A percentile compares a stretch with the other conserved stretches of the same genome.
phyloP scores from a whole-genome alignment of 495 filamentous ascomycete species.

The Xylaria longipes region DNA sequence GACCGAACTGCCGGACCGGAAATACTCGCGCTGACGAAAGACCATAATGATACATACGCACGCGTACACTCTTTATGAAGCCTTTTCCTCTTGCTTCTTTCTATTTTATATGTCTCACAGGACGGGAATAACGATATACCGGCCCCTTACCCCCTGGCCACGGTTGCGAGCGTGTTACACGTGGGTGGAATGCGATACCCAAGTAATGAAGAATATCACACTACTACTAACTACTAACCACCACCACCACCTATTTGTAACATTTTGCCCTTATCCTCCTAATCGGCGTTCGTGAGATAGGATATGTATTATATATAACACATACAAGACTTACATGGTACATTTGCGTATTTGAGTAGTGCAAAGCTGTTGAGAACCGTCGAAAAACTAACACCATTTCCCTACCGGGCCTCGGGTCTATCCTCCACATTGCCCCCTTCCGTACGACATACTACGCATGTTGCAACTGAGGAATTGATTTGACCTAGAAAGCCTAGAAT shows the following conservation, averaged over 20 bases:
- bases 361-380: not conserved
- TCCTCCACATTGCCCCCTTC: not conserved
- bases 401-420: not conserved
- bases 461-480: not conserved
- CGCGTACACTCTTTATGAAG: conserved; percentile 11
- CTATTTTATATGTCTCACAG: conserved; percentile 13
- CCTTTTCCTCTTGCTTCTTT: not conserved
- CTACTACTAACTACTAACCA: too few species aligned
- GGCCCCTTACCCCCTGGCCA: not conserved
- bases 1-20: conserved; percentile 39
- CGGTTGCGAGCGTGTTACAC: conserved; percentile 10
- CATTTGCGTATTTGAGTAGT: not conserved
- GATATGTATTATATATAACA: conserved; percentile 21
- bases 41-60: not conserved
- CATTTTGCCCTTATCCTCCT: not conserved
- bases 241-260: not conserved
- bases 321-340: conserved; percentile 1
- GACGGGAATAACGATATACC: not conserved
- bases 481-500: not conserved
- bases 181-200: conserved; percentile 23
- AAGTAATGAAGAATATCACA: conserved; percentile 15
- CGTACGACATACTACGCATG: not conserved
- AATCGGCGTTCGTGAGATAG: conserved; percentile 19
- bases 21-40: conserved; percentile 18
- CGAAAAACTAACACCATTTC: not conserved